Evolutionary conservation across 202 grass and related monocot genomes (phyloP).

Genomic region (Zoysia matrella): DNA sequence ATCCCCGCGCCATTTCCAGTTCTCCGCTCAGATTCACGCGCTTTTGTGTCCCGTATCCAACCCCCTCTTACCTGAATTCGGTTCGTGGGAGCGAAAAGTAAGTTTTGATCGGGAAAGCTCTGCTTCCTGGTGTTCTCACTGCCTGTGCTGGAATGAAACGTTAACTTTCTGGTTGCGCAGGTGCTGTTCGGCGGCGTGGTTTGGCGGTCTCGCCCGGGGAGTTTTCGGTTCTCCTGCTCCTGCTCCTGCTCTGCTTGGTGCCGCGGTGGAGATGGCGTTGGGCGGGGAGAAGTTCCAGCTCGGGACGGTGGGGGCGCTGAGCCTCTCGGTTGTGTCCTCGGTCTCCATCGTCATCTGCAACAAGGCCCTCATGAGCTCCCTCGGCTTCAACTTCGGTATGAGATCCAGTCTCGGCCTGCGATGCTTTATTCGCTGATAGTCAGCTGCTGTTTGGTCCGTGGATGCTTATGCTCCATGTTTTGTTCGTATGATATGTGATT

Average conservation of each 20-base stretch:
- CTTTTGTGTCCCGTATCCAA: constrained; percentile 46
- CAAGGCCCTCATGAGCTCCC: too few species aligned
- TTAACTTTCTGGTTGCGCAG: constrained; percentile 42
- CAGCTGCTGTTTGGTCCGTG: background rate
- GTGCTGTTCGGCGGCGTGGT: constrained; percentile 28
- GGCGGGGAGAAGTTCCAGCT: constrained; percentile 85
- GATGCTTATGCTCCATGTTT: constrained; percentile 29
- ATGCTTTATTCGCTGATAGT: constrained; percentile 18
- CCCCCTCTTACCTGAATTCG: background rate
- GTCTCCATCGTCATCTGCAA: background rate
- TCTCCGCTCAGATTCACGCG: constrained; percentile 21
- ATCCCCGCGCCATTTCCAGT: constrained; percentile 22
- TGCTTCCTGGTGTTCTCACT: constrained; percentile 19
- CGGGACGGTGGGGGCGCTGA: constrained; percentile 86
- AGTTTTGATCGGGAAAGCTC: constrained; percentile 30
- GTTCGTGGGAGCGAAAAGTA: constrained; percentile 29
- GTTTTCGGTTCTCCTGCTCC: background rate
- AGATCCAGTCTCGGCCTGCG: constrained; percentile 61
- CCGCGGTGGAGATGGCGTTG: constrained; percentile 44
- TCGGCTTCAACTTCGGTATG: constrained; percentile 53
- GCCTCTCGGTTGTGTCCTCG: constrained; percentile 90
- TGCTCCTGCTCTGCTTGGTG: constrained; percentile 4
- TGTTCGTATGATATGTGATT: background rate
- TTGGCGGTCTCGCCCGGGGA: background rate
- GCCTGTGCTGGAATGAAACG: constrained; percentile 33